Percentiles rank a stretch among this genome's conserved stretches.
Conservation (phyloP, 2,329 filamentous ascomycete species). For the Ceratocystis cacaofunesta region DNA sequence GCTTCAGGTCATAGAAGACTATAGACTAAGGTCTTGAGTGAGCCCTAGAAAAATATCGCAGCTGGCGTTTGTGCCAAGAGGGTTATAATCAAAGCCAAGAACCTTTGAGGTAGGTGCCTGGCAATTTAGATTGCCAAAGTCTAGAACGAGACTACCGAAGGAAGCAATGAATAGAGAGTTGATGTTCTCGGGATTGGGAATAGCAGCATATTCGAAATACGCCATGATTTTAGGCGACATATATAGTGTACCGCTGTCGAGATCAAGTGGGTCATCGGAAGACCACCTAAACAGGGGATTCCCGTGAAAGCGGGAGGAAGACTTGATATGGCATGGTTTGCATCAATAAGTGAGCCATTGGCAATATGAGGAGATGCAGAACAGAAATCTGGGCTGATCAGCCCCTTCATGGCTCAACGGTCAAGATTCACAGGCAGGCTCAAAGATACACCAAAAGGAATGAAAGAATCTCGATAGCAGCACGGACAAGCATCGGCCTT, state of each 20-base stretch:
- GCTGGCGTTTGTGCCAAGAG: not conserved
- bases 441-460: no score
- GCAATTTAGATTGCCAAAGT: not conserved
- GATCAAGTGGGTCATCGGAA: not conserved
- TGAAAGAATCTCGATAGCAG: no score
- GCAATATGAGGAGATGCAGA: no score
- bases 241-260: not conserved
- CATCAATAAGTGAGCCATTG: no score
- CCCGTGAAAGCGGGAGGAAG: not conserved
- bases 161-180: no score
- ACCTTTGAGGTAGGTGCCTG: not conserved
- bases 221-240: not conserved
- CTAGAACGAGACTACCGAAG: not conserved
- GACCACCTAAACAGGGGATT: not conserved
- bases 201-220: not conserved
- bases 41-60: no score
- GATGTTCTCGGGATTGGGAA: no score
- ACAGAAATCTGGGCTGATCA: no score
- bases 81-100: not conserved
- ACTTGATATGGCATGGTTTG: not conserved
- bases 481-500: not conserved
- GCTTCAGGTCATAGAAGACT: no score
- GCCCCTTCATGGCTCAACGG: no score
- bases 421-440: no score
- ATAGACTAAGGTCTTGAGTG: no score